Evolutionary conservation across 257 asterid genomes (phyloP).

Genomic region (Penstemon newberryi): DNA sequence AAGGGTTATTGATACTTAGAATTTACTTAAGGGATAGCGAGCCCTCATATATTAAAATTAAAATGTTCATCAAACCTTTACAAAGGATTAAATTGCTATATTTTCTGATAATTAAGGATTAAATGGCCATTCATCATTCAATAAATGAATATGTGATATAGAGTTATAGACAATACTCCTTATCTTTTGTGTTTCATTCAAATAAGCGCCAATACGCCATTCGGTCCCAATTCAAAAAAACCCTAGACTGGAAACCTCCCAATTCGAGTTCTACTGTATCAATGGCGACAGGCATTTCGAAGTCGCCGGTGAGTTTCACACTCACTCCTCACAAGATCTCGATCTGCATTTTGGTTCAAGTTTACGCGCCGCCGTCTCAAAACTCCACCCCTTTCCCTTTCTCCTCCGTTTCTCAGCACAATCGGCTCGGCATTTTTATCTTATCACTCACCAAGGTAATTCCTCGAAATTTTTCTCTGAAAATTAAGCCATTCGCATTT

Average conservation of each 20-base stretch:
- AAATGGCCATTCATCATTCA: background rate
- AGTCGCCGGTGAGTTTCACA: conserved; percentile 58
- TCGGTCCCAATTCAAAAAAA: conserved; percentile 33
- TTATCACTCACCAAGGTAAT: conserved; percentile 73
- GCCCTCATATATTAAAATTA: too few species aligned
- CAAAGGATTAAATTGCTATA: background rate
- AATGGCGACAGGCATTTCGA: conserved; percentile 49
- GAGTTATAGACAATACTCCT: too few species aligned
- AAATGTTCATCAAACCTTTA: background rate
- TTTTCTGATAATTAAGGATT: conserved; percentile 1
- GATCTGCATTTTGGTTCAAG: conserved; percentile 69
- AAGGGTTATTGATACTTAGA: too few species aligned
- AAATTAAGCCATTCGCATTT: background rate
- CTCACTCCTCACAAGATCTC: conserved; percentile 90
- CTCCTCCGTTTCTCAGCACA: conserved; percentile 84
- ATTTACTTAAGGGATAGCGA: too few species aligned
- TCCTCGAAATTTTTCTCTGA: background rate
- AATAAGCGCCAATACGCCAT: conserved; percentile 20
- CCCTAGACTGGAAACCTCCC: conserved; percentile 32
- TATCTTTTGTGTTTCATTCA: background rate
- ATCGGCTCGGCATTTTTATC: conserved; percentile 72
- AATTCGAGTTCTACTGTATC: conserved; percentile 21
- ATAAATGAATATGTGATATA: background rate
- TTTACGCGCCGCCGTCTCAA: conserved; percentile 84
- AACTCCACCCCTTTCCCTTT: conserved; percentile 75